Percentiles rank a stretch among this genome's conserved stretches.
Conservation (phyloP, 768 basidiomycete species). For the Tulasnella sp. region DNA sequence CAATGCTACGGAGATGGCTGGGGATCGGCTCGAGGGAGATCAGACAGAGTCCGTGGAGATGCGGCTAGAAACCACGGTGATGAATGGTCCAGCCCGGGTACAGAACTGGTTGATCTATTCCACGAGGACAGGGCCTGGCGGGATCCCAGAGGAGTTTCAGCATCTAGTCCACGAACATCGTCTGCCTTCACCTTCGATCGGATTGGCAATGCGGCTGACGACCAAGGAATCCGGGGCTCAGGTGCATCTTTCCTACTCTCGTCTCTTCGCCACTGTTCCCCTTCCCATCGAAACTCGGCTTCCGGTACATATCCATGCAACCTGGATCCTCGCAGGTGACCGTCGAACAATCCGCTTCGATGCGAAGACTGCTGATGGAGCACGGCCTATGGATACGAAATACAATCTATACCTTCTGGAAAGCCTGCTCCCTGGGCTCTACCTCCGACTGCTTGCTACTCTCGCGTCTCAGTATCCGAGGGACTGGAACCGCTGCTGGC, state of each 20-base stretch:
- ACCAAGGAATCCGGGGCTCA: conserved; percentile 33
- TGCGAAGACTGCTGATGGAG: neutral
- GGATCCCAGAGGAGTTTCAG: neutral
- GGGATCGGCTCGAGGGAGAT: neutral
- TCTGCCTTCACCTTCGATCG: neutral
- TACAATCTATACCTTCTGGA: neutral
- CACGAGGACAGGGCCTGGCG: neutral
- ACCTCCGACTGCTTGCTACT: neutral
- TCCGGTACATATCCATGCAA: conserved; percentile 39
- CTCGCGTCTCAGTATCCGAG: neutral
- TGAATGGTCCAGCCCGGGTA: no score
- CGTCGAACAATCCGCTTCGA: conserved; percentile 24
- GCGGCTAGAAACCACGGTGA: neutral
- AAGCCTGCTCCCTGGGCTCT: neutral
- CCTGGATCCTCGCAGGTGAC: conserved; percentile 40
- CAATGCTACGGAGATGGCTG: neutral
- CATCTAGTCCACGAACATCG: neutral
- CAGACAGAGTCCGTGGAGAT: neutral
- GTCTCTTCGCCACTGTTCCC: conserved; percentile 39
- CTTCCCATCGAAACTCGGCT: conserved; percentile 33
- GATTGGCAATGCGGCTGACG: neutral
- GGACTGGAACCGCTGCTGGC: neutral
- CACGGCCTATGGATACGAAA: neutral
- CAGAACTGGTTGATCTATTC: neutral
- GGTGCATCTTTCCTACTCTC: conserved; percentile 31